Percentiles rank a stretch among this genome's conserved stretches.
Evolutionary conservation across 1,284 basidiomycete species (phyloP).

Genomic region (Moesziomyces sp.): DNA sequence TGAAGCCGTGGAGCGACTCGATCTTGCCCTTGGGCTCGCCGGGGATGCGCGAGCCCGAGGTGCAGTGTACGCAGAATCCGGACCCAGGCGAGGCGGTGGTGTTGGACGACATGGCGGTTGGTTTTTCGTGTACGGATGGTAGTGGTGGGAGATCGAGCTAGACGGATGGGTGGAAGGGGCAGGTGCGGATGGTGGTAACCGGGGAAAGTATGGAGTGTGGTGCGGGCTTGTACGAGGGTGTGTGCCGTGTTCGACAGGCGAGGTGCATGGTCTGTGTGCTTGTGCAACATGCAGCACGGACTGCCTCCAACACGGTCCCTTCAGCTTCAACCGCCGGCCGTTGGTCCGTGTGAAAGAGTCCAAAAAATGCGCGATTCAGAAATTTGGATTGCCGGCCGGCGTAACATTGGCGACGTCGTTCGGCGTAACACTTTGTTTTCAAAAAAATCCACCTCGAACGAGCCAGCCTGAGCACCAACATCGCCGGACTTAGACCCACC

Average conservation of each 20-base stretch:
- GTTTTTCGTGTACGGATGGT: not conserved
- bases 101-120: constrained; percentile 9
- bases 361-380: too few relatives aligned
- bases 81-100: not conserved
- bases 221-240: too few relatives aligned
- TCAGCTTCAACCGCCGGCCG: too few relatives aligned
- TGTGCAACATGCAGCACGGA: too few relatives aligned
- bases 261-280: too few relatives aligned
- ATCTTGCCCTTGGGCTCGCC: constrained; percentile 49
- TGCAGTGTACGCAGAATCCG: constrained; percentile 52
- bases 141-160: not conserved
- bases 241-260: constrained; percentile 15
- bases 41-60: constrained; percentile 48
- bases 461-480: too few relatives aligned
- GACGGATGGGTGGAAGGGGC: not conserved
- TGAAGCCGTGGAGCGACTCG: constrained; percentile 37
- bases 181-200: not conserved
- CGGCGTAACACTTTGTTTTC: too few relatives aligned
- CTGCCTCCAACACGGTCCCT: too few relatives aligned
- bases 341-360: not conserved
- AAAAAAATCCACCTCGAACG: too few relatives aligned
- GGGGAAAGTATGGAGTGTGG: too few relatives aligned
- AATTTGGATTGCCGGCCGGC: too few relatives aligned
- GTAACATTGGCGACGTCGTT: too few relatives aligned
- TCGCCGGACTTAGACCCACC: not conserved